Evolutionary conservation across 129 eudicot genomes (phyloP), one percentile per base, ranked within the genome.

Genomic region (Pseudognaphalium luteoalbum): DNA sequence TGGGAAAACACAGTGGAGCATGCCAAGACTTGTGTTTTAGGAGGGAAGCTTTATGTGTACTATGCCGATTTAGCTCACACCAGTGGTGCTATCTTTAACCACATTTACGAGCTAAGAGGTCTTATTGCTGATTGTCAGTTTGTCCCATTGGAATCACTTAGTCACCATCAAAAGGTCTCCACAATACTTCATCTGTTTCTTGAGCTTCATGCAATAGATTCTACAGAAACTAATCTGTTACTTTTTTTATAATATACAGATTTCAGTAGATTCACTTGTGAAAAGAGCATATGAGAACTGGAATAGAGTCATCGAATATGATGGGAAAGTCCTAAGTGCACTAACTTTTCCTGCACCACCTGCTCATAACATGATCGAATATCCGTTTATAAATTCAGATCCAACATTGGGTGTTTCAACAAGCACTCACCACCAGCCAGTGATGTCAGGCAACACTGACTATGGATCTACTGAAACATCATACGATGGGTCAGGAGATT

Each of bases 251-350:
- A 17, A 42, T 32, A 2, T 47, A 78, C 90, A 86, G 90, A 78
- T 86, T 52, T 83, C 85, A 30, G 85, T 83, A 25, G 87, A 86
- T 86, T 76, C 83, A 28, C 84, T 86, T 11, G 87, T 86, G 76
- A 86, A 83, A 58, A 70, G 83, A 69, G 87, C 90, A 70, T 86
- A 86, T 9, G 90, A 83, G 76, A 86, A 86, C 65, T 86, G 90
- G 90, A 86, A 83, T 74, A 81, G 82, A 80, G 90, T 86, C 41
- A 37, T 83, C 15, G 87, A 86, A 81, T 81, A 86, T n/a, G 90
- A 86, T 21, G 87, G 90, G 22, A 86, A 86, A 86, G 82, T 83
- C 33, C 74, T 86, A 8, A 78, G 66, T 6, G 81, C 85, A 14
- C 75, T 83, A 70, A 54, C 81, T 41, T 68, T 73, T 60, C 80